Percentiles rank a stretch among this genome's conserved stretches.
Conservation (phyloP, 2,329 filamentous ascomycete genomes). For the Penicillium sp. region DNA sequence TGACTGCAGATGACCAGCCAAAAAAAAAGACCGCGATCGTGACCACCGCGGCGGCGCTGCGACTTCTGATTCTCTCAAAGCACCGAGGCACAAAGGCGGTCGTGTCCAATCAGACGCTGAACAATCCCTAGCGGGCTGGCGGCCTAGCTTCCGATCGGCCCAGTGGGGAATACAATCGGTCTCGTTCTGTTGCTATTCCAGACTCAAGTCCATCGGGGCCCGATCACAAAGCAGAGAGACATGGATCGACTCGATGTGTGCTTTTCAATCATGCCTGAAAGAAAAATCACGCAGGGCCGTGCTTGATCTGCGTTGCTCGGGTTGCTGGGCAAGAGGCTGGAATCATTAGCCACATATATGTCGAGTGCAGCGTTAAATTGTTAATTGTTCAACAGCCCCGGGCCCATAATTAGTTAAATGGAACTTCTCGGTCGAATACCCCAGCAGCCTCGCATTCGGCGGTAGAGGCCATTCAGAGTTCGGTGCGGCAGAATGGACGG, state of each 20-base stretch:
- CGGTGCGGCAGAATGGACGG: not conserved
- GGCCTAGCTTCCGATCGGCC: not conserved
- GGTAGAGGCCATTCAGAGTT: slow-evolving; percentile 20
- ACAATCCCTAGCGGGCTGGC: not conserved
- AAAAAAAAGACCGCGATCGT: not conserved
- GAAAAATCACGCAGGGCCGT: slow-evolving; percentile 11
- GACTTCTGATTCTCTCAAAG: not conserved
- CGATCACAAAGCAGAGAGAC: not conserved
- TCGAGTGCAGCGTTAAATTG: too few relatives aligned
- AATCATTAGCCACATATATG: not conserved
- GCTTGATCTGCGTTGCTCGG: slow-evolving; percentile 1
- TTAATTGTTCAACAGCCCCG: not conserved
- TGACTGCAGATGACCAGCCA: not conserved
- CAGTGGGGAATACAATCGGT: not conserved
- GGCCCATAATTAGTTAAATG: not conserved
- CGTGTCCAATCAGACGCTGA: slow-evolving; percentile 4
- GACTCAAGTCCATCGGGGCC: not conserved
- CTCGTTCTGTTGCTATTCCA: not conserved
- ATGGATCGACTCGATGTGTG: not conserved
- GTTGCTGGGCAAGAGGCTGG: not conserved
- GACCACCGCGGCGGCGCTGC: not conserved
- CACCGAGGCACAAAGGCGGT: slow-evolving; percentile 2
- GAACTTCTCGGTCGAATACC: not conserved
- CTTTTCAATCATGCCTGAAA: not conserved
- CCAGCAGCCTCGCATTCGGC: slow-evolving; percentile 12